These are phyloP conservation scores for Clonostachys sp. DNA, from an alignment of 2,329 filamentous ascomycete genomes.

Conservation along the genomic window DNA sequence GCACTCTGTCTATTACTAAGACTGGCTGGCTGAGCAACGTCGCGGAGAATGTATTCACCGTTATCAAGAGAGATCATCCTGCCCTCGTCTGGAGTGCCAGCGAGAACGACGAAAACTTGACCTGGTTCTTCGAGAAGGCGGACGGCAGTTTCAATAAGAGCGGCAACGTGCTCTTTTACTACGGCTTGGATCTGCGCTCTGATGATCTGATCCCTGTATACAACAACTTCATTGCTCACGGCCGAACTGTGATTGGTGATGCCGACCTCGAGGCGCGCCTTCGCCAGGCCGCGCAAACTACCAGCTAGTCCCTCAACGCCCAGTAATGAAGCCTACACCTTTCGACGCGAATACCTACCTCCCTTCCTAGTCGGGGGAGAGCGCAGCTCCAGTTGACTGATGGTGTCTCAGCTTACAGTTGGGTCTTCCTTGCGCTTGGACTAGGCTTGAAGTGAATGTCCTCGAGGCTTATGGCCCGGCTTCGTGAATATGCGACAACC, in stretches of 20 bases:
- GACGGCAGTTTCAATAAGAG: slow-evolving; percentile 84
- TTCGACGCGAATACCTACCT: too few relatives aligned
- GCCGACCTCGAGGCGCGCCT: slow-evolving; percentile 85
- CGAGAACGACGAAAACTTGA: slow-evolving; percentile 91
- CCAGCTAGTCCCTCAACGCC: slow-evolving; percentile 45
- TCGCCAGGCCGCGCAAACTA: slow-evolving; percentile 69
- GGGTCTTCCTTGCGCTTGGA: too few relatives aligned
- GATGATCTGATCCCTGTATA: slow-evolving; percentile 75
- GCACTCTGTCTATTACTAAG: slow-evolving; percentile 90
- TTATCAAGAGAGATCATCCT: slow-evolving; percentile 89
- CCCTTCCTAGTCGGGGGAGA: too few relatives aligned
- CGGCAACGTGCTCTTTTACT: slow-evolving; percentile 94
- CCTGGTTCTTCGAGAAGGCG: slow-evolving; percentile 97
- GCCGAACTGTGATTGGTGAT: slow-evolving; percentile 82
- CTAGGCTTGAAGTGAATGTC: too few relatives aligned
- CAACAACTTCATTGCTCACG: slow-evolving; percentile 78
- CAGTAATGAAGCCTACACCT: background rate
- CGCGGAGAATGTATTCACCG: slow-evolving; percentile 89
- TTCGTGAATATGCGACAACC: too few relatives aligned
- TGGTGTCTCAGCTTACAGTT: too few relatives aligned
- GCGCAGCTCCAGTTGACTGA: too few relatives aligned
- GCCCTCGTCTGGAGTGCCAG: slow-evolving; percentile 95
- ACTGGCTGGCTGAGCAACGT: slow-evolving; percentile 92
- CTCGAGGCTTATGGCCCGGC: too few relatives aligned
- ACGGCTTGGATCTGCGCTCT: slow-evolving; percentile 76